These are phyloP conservation scores for Fusarium tupiense DNA, from an alignment of 2,329 filamentous ascomycete species.

Conservation along the genomic window DNA sequence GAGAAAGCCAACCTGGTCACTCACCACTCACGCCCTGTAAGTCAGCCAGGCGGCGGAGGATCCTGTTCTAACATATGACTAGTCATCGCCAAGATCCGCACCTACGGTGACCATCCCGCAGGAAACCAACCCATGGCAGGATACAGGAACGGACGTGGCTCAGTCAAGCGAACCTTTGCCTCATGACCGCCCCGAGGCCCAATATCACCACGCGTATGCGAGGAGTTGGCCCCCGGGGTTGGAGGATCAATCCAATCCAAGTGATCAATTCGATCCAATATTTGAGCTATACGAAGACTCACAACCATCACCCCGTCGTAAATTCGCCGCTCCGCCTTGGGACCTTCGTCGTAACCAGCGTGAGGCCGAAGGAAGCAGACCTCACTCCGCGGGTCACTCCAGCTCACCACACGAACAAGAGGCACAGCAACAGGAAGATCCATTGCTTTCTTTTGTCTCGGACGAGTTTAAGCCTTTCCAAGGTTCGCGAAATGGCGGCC, in stretches of 20 bases:
- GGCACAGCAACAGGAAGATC: fast-evolving
- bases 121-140: not conserved
- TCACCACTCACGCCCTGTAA: not conserved
- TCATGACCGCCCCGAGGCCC: not conserved
- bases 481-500: fast-evolving
- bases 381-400: no score
- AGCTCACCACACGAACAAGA: fast-evolving
- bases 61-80: not conserved
- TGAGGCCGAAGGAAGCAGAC: no score
- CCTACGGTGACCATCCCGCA: not conserved
- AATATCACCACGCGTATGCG: not conserved
- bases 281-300: no score
- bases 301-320: fast-evolving
- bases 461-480: not conserved
- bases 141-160: not conserved
- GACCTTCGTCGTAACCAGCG: fast-evolving
- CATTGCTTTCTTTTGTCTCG: fast-evolving
- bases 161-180: no score
- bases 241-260: not conserved
- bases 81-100: not conserved
- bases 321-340: fast-evolving
- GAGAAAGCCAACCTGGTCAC: not conserved
- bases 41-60: not conserved
- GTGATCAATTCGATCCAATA: no score
- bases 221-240: not conserved